Evolutionary conservation across 768 basidiomycete species (phyloP).

Genomic region (Amanita phalloides): DNA sequence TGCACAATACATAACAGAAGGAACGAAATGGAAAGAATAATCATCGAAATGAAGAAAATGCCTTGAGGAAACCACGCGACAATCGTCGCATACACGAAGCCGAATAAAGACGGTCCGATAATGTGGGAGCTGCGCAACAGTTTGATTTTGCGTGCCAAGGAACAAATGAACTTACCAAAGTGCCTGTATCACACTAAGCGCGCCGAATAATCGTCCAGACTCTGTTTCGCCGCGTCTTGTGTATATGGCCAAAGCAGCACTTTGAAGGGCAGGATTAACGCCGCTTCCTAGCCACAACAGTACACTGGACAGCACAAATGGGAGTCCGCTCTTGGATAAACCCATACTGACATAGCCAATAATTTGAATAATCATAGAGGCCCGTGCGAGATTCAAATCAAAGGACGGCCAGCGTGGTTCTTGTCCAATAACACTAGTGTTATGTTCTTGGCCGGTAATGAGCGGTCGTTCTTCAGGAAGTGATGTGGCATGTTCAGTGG

Average conservation of each 20-base stretch:
- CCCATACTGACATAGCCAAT: conserved; percentile 40
- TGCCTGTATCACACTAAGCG: conserved; percentile 63
- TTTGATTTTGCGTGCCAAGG: neutral
- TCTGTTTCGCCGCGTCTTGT: conserved; percentile 44
- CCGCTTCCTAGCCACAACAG: conserved; percentile 52
- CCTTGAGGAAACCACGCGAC: conserved; percentile 59
- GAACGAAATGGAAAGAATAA: neutral
- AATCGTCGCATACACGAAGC: conserved; percentile 59
- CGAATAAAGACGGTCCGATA: conserved; percentile 63
- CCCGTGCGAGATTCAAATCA: conserved; percentile 60
- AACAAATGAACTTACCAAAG: conserved; percentile 32
- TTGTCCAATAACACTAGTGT: conserved; percentile 14
- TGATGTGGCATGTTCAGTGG: conserved; percentile 12
- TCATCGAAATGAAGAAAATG: conserved; percentile 34
- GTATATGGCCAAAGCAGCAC: conserved; percentile 62
- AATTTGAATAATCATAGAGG: conserved; percentile 49
- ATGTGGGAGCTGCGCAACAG: conserved; percentile 42
- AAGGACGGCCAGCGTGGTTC: conserved; percentile 37
- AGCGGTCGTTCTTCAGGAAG: conserved; percentile 21
- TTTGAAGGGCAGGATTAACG: conserved; percentile 56
- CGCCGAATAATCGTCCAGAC: conserved; percentile 71
- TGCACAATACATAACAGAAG: neutral
- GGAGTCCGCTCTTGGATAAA: conserved; percentile 29
- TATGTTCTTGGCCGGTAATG: conserved; percentile 10
- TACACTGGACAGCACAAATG: conserved; percentile 41